Evolutionary conservation across 2,329 filamentous ascomycete species (phyloP).

Genomic region (Podosphaera aphanis): DNA sequence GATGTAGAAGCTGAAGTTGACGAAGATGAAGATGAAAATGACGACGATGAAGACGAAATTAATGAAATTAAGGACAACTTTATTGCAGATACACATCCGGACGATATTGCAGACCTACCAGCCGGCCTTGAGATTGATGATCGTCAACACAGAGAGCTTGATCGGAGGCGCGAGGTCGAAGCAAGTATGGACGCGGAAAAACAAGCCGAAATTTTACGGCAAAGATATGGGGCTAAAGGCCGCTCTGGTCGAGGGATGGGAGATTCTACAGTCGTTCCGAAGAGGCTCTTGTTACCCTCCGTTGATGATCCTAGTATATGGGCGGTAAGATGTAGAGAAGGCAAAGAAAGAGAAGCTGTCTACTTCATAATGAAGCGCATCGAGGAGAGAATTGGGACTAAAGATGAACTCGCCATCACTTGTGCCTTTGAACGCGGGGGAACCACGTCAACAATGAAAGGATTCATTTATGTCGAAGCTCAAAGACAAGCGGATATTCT

Average conservation of each 20-base stretch:
- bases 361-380: slow-evolving; percentile 73
- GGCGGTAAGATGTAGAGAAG: slow-evolving; percentile 78
- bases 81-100: slow-evolving; percentile 72
- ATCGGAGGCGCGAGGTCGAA: slow-evolving; percentile 71
- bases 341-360: slow-evolving; percentile 83
- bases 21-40: slow-evolving; percentile 67
- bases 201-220: slow-evolving; percentile 63
- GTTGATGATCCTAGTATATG: slow-evolving; percentile 93
- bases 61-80: slow-evolving; percentile 58
- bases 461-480: slow-evolving; percentile 88
- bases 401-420: slow-evolving; percentile 63
- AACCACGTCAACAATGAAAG: slow-evolving; percentile 60
- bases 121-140: slow-evolving; percentile 67
- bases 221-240: slow-evolving; percentile 68
- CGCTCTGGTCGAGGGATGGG: slow-evolving; percentile 40
- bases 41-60: slow-evolving; percentile 74
- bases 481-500: slow-evolving; percentile 68
- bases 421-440: slow-evolving; percentile 77
- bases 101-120: slow-evolving; percentile 57
- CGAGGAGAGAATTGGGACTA: slow-evolving; percentile 54
- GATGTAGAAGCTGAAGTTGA: slow-evolving; percentile 98
- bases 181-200: slow-evolving; percentile 82
- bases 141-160: slow-evolving; percentile 76
- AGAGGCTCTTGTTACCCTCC: slow-evolving; percentile 67
- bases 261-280: slow-evolving; percentile 59